These are phyloP conservation scores for Clavispora asparagi DNA, from an alignment of 805 yeast genomes.

Conservation along the genomic window DNA sequence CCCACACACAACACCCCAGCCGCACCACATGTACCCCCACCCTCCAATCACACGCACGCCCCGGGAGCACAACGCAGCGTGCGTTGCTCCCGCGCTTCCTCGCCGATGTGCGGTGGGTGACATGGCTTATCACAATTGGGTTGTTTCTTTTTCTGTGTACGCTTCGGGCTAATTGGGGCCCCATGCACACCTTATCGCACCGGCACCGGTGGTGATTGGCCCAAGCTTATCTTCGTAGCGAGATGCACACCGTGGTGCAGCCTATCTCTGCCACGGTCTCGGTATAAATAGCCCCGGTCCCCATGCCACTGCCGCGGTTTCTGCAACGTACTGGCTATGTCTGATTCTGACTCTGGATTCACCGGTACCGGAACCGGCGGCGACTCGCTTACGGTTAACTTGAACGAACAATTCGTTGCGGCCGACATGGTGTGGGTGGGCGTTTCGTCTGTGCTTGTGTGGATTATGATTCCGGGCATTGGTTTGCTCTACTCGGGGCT, in stretches of 20 bases:
- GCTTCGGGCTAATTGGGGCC: too few species aligned
- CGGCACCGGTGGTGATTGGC: neutral
- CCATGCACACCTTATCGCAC: neutral
- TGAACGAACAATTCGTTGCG: constrained; percentile 62
- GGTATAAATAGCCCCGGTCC: neutral
- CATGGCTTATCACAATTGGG: too few species aligned
- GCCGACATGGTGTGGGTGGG: constrained; percentile 88
- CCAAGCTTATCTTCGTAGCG: neutral
- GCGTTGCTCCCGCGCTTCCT: too few species aligned
- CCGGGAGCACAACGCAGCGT: too few species aligned
- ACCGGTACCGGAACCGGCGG: constrained; percentile 75
- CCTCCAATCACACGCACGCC: too few species aligned
- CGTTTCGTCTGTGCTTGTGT: constrained; percentile 72
- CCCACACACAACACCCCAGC: too few species aligned
- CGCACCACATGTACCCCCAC: too few species aligned
- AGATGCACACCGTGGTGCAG: neutral
- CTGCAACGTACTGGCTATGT: neutral
- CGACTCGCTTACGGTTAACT: constrained; percentile 64
- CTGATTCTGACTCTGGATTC: constrained; percentile 12
- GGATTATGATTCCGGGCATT: constrained; percentile 96
- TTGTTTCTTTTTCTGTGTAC: neutral
- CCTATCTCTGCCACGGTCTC: neutral
- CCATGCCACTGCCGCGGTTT: neutral
- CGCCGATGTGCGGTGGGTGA: too few species aligned
- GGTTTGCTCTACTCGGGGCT: constrained; percentile 91